Percentiles rank a stretch among this genome's conserved stretches.
phyloP scores from a whole-genome alignment of 345 rosid species.

The Toxicodendron radicans region DNA sequence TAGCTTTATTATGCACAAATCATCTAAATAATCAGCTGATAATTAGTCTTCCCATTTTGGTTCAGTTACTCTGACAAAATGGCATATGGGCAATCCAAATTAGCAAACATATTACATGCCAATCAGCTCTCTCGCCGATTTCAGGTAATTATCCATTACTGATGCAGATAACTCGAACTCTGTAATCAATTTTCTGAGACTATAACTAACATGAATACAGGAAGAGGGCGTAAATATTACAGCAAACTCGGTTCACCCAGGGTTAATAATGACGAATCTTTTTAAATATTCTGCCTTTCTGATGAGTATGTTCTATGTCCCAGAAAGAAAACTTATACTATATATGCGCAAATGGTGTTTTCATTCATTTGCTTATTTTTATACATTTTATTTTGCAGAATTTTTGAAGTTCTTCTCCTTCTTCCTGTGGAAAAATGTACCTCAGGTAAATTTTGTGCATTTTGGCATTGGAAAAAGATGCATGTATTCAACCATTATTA shows the following conservation, averaged over 20 bases:
- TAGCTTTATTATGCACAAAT: no score
- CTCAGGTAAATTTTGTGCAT: conserved; percentile 52
- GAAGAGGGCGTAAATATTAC: conserved; percentile 79
- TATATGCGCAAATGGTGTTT: not conserved
- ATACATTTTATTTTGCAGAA: conserved; percentile 37
- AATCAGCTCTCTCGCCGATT: conserved; percentile 84
- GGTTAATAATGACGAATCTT: conserved; percentile 87
- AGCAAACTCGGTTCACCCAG: conserved; percentile 90
- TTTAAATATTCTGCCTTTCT: conserved; percentile 54
- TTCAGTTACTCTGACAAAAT: conserved; percentile 76
- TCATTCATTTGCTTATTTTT: not conserved
- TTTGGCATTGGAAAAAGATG: no score
- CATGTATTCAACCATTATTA: no score
- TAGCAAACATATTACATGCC: conserved; percentile 86
- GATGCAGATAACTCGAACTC: not conserved
- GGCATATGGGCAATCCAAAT: conserved; percentile 93
- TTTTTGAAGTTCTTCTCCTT: conserved; percentile 54
- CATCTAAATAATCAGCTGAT: not conserved
- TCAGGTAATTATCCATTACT: conserved; percentile 40
- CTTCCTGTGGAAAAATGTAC: conserved; percentile 80
- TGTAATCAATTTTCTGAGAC: not conserved
- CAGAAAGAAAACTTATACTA: not conserved
- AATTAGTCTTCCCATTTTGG: not conserved
- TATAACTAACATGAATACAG: conserved; percentile 30
- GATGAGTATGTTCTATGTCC: conserved; percentile 55